phyloP scores from a whole-genome alignment of 1,139 yeast genomes.

The Nakaseomyces uthaithaninus region DNA sequence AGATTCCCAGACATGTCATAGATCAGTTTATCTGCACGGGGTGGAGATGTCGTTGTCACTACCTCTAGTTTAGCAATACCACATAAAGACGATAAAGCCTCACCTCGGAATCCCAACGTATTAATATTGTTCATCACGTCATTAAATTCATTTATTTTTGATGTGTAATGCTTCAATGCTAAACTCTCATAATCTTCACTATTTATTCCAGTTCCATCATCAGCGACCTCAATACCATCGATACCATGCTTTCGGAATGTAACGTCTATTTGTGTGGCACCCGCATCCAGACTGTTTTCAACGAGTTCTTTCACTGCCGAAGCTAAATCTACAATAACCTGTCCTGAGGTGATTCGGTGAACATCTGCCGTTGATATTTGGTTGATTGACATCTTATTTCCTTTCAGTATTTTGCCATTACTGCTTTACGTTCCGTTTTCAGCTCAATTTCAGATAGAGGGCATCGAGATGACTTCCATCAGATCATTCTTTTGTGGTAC shows the following conservation, averaged over 20 bases:
- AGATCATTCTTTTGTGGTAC: too few relatives aligned
- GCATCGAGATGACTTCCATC: background rate
- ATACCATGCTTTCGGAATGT: conserved; percentile 62
- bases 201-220: conserved; percentile 71
- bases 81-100: conserved; percentile 70
- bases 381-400: conserved; percentile 5
- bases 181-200: conserved; percentile 50
- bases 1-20: conserved; percentile 51
- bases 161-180: conserved; percentile 71
- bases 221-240: conserved; percentile 63
- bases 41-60: conserved; percentile 51
- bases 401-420: too few relatives aligned
- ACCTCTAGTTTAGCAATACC: conserved; percentile 48
- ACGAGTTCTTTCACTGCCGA: conserved; percentile 77
- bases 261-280: conserved; percentile 58
- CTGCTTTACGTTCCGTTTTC: too few relatives aligned
- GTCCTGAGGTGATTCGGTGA: conserved; percentile 81
- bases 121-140: conserved; percentile 42
- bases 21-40: conserved; percentile 48
- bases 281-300: conserved; percentile 81
- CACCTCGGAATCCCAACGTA: conserved; percentile 79
- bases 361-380: conserved; percentile 33
- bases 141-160: conserved; percentile 56
- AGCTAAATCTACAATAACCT: conserved; percentile 72
- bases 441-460: too few relatives aligned